Evolutionary conservation across 2,329 filamentous ascomycete species (phyloP), one percentile per base, ranked within the genome.

Genomic region (Calycina herbarum): DNA sequence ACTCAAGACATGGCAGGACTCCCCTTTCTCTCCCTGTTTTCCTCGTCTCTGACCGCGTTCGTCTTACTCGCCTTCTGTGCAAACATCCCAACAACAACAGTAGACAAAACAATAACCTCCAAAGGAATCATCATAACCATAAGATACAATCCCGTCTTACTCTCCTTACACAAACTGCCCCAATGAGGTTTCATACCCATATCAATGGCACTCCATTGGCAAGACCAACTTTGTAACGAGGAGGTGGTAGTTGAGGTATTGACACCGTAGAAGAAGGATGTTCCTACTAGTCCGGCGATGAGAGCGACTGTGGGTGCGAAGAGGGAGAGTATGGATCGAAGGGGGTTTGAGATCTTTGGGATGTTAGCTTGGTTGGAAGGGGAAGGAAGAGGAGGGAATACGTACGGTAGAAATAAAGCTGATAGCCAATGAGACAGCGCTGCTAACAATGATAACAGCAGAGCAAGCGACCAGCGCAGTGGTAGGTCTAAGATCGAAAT

Each of bases 201-300:
- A 66, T 77, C 75, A n/a, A 87, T 77, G 27, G 78, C 72, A 8
- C 77, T 76, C 86, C 86, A 89, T 68, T 85, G 84, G 75, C 86
- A 89, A 51, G 81, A 84, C 86, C 86, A 89, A 75, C 84, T 86
- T 72, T 87, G 79, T 11, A 89, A 76, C 6, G 84, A 86, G 73
- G 86, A 84, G 66, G 78, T 77, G 8, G 78, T 79, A 15, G 76
- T 76, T 3, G 86, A 87, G 20, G 80, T 75, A 69, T 87, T 84
- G 74, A 85, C 79, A 63, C 79, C 79, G 72, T 87, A 89, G 75
- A 85, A 87, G 75, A 88, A 81, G 61, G 80, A 77, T 72, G 86
- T 82, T 67, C 82, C 81, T 64, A 87, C 77, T 60, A 87, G 73
- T 48, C 83, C 81, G 13, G 79, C 81, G 58, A 78, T 74, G 61